Evolutionary conservation across 1,284 basidiomycete genomes (phyloP).

Genomic region (Ustilago xerochloae): DNA sequence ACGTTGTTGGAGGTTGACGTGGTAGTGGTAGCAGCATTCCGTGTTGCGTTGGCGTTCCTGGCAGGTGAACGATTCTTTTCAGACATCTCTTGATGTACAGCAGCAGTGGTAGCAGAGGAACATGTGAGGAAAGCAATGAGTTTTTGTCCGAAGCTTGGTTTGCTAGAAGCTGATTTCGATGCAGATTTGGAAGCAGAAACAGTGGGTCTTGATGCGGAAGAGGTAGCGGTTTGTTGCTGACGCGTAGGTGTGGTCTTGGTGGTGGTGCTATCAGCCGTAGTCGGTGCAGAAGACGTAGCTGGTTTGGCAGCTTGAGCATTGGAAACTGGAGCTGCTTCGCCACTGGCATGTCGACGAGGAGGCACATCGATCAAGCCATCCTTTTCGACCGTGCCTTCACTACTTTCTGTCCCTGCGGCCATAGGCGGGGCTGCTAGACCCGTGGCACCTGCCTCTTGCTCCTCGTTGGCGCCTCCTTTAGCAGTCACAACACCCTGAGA

Average conservation of each 20-base stretch:
- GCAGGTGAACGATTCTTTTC: conserved; percentile 24
- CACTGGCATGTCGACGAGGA: conserved; percentile 14
- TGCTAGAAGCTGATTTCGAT: background rate
- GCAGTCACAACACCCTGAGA: background rate
- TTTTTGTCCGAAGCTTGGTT: conserved; percentile 27
- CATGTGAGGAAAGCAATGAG: conserved; percentile 55
- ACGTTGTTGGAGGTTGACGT: background rate
- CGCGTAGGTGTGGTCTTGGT: conserved; percentile 4
- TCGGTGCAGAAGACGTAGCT: background rate
- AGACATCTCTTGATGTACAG: conserved; percentile 39
- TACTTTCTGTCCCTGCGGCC: conserved; percentile 17
- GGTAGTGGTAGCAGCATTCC: background rate
- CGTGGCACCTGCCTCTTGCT: background rate
- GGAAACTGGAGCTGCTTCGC: background rate
- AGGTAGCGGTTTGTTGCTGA: background rate
- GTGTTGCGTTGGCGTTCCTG: conserved; percentile 7
- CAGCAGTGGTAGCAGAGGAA: conserved; percentile 26
- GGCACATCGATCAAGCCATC: conserved; percentile 33
- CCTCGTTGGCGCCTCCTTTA: too few relatives aligned
- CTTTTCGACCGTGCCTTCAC: conserved; percentile 40
- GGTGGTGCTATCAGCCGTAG: background rate
- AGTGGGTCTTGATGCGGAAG: conserved; percentile 12
- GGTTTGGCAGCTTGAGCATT: background rate
- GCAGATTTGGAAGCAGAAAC: background rate
- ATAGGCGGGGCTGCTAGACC: background rate